Evolutionary conservation across 2,329 filamentous ascomycete genomes (phyloP).

Genomic region (Aspergillus luchuensis): DNA sequence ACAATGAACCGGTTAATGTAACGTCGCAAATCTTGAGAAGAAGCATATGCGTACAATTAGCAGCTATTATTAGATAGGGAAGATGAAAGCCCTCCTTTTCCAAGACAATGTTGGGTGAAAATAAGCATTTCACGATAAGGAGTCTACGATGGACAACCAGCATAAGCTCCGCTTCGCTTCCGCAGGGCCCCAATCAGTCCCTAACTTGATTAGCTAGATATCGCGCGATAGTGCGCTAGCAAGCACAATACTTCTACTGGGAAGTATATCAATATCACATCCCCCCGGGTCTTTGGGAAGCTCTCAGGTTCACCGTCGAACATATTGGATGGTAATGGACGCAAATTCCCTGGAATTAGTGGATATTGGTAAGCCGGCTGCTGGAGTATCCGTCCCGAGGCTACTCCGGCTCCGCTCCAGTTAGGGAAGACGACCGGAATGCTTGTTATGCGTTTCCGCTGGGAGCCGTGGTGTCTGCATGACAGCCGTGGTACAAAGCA

Average conservation of each 20-base stretch:
- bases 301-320: background rate
- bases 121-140: background rate
- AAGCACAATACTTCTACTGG: background rate
- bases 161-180: background rate
- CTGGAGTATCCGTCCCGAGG: conserved; percentile 9
- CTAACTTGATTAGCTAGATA: background rate
- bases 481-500: background rate
- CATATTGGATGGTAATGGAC: background rate
- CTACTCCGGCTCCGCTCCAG: background rate
- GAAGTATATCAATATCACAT: background rate
- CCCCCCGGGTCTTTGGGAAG: background rate
- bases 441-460: background rate
- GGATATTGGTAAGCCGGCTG: conserved; percentile 6
- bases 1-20: background rate
- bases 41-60: background rate
- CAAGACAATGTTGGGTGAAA: background rate
- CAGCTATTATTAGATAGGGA: background rate
- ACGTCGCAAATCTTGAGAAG: background rate
- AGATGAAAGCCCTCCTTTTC: no score
- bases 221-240: background rate
- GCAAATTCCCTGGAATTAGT: background rate
- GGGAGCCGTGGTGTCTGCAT: background rate
- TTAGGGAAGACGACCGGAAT: background rate
- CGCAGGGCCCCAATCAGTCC: background rate
- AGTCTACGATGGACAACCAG: background rate